Conservation (phyloP, 169 alveolate genomes). For the Theileria annulata region DNA sequence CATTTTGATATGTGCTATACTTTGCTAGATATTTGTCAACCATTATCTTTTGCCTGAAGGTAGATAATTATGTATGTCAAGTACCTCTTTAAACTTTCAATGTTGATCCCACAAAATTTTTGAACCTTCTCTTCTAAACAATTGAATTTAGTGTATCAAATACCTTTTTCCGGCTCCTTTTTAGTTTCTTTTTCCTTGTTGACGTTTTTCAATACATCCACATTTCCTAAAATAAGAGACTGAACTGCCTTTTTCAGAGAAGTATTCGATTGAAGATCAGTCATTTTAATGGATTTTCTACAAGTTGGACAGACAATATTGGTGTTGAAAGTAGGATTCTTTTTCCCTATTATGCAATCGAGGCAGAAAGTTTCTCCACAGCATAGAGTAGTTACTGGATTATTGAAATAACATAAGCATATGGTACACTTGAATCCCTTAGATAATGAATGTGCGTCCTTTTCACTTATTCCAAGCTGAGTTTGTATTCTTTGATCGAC, state of each 20-base stretch:
- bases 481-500: constrained; percentile 81
- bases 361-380: constrained; percentile 85
- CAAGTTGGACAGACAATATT: constrained; percentile 59
- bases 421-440: constrained; percentile 72
- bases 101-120: neutral
- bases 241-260: constrained; percentile 57
- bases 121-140: neutral
- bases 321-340: constrained; percentile 39
- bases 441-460: constrained; percentile 61
- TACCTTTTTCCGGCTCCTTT: neutral
- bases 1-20: constrained; percentile 10
- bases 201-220: constrained; percentile 22
- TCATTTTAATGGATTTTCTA: constrained; percentile 6
- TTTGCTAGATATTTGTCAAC: constrained; percentile 18
- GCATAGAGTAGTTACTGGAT: constrained; percentile 80
- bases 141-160: neutral
- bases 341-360: constrained; percentile 64
- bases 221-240: constrained; percentile 34
- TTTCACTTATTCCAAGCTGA: constrained; percentile 72
- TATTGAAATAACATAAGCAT: constrained; percentile 75
- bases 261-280: constrained; percentile 57
- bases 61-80: neutral
- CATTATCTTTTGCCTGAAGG: constrained; percentile 13
- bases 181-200: constrained; percentile 26
- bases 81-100: constrained; percentile 11